Base-by-base conservation (phyloP, 352 stramenopile species). In the Halophytophthora polymorphica region DNA sequence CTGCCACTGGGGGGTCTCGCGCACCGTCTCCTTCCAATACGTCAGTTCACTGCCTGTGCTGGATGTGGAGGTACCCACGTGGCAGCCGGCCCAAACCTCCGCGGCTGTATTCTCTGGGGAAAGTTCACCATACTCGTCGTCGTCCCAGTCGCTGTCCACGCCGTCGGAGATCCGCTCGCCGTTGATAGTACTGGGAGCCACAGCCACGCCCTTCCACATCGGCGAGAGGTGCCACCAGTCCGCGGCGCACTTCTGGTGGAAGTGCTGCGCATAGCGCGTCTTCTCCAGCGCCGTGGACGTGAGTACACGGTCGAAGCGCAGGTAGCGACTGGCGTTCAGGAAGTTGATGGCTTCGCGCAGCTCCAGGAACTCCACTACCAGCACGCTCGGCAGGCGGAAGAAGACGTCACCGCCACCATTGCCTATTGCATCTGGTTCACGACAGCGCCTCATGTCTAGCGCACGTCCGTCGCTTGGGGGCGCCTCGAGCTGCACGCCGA, bases 151-250 rank as follows among this genome's bases (percentile, higher is more conserved):
- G 41, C 61, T 75, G 37, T 68, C 61, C 31, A 57, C 53, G 21
- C 62, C 58, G 44, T 67, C 58, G n/a, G 38, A 56, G n/a, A 69
- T 22, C 10, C 61, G 62, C 34, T 70, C 63, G 53, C 36, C 53
- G 23, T 35, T 53, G 29, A 49, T 42, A 19, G 55, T 52, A 8
- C 40, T 47, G 11, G 33, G 14, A 1, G 31, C n/a, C 6, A 29
- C 25, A 11, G 31, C 17, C 8, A 40, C 18, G 14, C 54, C 47
- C n/a, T 64, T 67, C 71, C 69, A 83, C 3, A 62, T 49, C 11
- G 66, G 69, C 40, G 69, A 77, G 6, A 73, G 49, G 41, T 79
- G 66, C 71, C 71, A 83, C 71, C 71, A 83, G 45, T 83, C 71
- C 14, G 71, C 71, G 5, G 69, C 66, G 38, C 71, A 83, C 50